Evolutionary conservation across 345 rosid genomes (phyloP).

Genomic region (Eucalyptus camaldulensis): DNA sequence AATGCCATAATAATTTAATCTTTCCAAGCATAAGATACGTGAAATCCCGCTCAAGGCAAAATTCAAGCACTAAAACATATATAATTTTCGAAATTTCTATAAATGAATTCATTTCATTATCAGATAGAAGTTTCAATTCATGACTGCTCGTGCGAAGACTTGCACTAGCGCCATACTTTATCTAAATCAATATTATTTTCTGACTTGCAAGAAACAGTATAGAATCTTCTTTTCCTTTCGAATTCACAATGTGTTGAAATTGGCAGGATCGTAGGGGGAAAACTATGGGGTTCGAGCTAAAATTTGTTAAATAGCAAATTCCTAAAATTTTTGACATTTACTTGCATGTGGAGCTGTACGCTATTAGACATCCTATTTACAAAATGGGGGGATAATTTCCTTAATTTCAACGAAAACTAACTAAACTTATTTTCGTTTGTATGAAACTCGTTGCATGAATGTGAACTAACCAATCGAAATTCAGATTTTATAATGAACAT

Average conservation of each 20-base stretch:
- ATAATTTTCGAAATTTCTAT: background rate
- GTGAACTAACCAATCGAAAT: background rate
- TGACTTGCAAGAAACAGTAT: background rate
- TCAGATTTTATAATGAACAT: background rate
- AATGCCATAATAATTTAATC: background rate
- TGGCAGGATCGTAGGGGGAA: background rate
- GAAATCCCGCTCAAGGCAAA: background rate
- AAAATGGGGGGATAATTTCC: background rate
- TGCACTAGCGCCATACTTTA: background rate
- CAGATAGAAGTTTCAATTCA: background rate
- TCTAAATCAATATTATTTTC: background rate
- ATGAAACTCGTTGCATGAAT: background rate
- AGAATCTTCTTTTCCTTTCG: background rate
- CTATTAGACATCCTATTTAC: background rate
- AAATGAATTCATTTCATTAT: background rate
- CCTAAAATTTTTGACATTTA: background rate
- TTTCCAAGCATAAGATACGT: background rate
- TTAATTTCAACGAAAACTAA: background rate
- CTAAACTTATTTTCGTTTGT: background rate
- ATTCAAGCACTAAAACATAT: background rate
- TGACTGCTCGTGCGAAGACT: background rate
- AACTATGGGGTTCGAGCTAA: background rate
- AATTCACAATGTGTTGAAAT: background rate
- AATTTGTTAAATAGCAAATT: background rate
- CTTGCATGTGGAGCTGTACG: background rate